Evolutionary conservation across 2,329 filamentous ascomycete species (phyloP).

Genomic region (Ceratocystis alfenasii): DNA sequence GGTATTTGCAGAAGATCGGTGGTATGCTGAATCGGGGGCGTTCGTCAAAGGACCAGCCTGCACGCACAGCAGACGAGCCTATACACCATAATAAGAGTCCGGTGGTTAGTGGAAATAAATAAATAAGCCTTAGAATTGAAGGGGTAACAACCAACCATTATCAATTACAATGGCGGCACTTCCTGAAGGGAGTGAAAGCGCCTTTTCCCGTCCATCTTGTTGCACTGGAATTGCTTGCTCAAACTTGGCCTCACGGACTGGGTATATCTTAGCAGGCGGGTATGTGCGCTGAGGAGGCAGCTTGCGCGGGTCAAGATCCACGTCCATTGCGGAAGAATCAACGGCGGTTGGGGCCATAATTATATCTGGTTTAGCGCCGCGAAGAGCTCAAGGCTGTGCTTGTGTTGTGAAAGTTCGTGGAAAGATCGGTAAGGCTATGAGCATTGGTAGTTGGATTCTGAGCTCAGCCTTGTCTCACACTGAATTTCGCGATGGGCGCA

Average conservation of each 20-base stretch:
- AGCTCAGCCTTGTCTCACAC: constrained; percentile 20
- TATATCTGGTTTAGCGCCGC: constrained; percentile 15
- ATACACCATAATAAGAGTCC: constrained; percentile 6
- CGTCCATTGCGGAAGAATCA: constrained; percentile 30
- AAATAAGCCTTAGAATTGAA: background rate
- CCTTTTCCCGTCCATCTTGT: constrained; percentile 59
- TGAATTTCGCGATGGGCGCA: constrained; percentile 18
- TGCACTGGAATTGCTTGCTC: constrained; percentile 43
- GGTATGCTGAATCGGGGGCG: constrained; percentile 69
- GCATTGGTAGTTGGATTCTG: background rate
- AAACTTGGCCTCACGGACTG: constrained; percentile 51
- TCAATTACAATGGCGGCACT: constrained; percentile 86
- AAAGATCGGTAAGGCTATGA: constrained; percentile 10
- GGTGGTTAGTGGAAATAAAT: constrained; percentile 21
- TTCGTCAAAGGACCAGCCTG: constrained; percentile 89
- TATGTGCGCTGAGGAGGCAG: constrained; percentile 36
- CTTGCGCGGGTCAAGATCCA: constrained; percentile 31
- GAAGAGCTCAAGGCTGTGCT: constrained; percentile 11
- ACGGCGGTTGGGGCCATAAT: constrained; percentile 44
- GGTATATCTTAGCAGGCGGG: constrained; percentile 45
- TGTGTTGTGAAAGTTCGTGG: background rate
- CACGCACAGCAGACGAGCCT: constrained; percentile 83
- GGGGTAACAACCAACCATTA: constrained; percentile 56
- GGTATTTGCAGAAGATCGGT: constrained; percentile 87
- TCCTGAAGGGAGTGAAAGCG: constrained; percentile 42